Conservation (phyloP, 805 yeast species). For the Tetrapisispora arboricola region DNA sequence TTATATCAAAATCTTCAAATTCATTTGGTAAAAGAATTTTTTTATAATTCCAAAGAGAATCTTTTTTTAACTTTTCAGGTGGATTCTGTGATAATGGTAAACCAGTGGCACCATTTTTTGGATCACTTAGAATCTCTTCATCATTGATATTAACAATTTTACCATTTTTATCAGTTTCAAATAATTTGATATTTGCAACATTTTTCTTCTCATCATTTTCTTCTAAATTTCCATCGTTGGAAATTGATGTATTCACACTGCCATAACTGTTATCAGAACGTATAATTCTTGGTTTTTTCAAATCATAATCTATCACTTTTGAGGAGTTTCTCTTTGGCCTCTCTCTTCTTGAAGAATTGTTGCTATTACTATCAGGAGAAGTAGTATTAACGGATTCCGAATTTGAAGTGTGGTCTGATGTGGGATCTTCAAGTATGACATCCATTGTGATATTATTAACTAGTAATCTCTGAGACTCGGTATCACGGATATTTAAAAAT, state of each 20-base stretch:
- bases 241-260: neutral
- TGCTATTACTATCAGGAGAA: neutral
- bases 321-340: conserved; percentile 24
- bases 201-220: neutral
- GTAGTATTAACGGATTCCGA: neutral
- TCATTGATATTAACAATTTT: conserved; percentile 32
- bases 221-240: neutral
- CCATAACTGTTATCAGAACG: conserved; percentile 14
- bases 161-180: conserved; percentile 15
- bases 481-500: no score
- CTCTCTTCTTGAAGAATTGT: conserved; percentile 5
- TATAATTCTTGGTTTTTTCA: conserved; percentile 25
- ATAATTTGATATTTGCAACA: neutral
- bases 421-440: neutral
- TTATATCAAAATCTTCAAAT: conserved; percentile 12
- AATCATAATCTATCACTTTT: conserved; percentile 24
- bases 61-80: conserved; percentile 45
- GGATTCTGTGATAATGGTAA: conserved; percentile 65
- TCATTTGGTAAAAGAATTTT: conserved; percentile 11
- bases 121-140: conserved; percentile 21
- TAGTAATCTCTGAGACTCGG: no score
- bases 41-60: conserved; percentile 42
- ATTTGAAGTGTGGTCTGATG: neutral
- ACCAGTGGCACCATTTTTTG: conserved; percentile 58
- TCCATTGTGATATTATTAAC: neutral